These are phyloP conservation scores for Amaranthus palmeri DNA, from an alignment of 148 eudicot species.

Conservation along the genomic window DNA sequence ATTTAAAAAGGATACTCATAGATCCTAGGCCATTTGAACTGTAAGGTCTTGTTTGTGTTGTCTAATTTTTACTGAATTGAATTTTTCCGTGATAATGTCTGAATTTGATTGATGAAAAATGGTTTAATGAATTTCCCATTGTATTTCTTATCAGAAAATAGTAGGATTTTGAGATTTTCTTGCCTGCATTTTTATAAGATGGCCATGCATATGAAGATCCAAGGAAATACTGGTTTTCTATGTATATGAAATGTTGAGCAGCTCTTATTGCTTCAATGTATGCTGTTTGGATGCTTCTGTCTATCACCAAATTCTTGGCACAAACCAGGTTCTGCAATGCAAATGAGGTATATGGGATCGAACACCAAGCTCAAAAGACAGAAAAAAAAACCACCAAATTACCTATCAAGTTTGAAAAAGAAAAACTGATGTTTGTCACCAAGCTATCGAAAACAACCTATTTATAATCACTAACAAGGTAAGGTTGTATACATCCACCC, in stretches of 20 bases:
- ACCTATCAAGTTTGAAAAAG: too few species aligned
- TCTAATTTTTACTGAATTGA: too few species aligned
- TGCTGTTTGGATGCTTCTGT: conserved; percentile 59
- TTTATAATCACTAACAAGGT: too few species aligned
- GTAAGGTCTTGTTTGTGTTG: neutral
- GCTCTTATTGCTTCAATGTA: conserved; percentile 64
- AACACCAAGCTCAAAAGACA: neutral
- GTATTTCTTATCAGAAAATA: neutral
- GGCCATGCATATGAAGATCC: conserved; percentile 69
- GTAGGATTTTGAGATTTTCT: neutral
- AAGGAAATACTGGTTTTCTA: conserved; percentile 63
- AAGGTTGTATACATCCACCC: too few species aligned
- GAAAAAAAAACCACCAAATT: neutral
- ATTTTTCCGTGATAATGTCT: too few species aligned
- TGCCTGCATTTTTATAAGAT: conserved; percentile 44
- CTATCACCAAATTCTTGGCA: conserved; percentile 52
- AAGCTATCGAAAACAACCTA: too few species aligned
- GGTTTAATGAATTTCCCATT: too few species aligned
- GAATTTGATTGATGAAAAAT: too few species aligned
- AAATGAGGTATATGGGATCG: neutral
- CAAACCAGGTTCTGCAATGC: conserved; percentile 46
- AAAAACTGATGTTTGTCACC: too few species aligned
- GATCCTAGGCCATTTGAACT: neutral
- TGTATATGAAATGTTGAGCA: conserved; percentile 61
- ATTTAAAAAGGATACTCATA: neutral